These are phyloP conservation scores for Trichosanthes cucumerina DNA, from an alignment of 306 rosid species.

Conservation along the genomic window DNA sequence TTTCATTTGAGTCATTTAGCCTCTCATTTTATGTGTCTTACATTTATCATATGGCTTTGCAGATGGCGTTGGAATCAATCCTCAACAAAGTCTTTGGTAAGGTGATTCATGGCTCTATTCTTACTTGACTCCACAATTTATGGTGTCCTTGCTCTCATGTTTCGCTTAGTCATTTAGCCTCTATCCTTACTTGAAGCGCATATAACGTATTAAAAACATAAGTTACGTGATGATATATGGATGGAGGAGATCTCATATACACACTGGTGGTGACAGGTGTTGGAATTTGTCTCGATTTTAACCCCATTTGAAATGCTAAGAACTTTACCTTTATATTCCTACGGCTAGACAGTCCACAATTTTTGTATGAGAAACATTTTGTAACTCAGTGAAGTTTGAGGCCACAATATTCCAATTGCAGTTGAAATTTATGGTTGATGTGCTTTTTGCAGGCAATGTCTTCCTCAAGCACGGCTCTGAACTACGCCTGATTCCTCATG, in stretches of 20 bases:
- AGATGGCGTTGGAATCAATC: conserved; percentile 97
- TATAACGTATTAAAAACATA: too few species aligned
- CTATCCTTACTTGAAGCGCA: too few species aligned
- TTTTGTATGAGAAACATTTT: background rate
- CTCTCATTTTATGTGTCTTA: background rate
- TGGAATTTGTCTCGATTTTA: background rate
- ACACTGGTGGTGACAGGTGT: background rate
- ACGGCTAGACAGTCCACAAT: background rate
- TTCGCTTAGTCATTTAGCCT: too few species aligned
- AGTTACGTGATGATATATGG: background rate
- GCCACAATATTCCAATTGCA: background rate
- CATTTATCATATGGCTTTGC: conserved; percentile 16
- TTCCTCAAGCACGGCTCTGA: conserved; percentile 61
- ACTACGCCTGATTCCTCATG: conserved; percentile 53
- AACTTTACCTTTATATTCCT: background rate
- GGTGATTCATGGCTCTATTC: conserved; percentile 3
- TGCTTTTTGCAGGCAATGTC: conserved; percentile 38
- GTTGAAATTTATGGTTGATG: background rate
- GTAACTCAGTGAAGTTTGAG: background rate
- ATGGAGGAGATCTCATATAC: background rate
- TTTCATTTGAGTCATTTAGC: background rate
- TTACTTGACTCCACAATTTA: background rate
- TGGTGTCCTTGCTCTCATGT: background rate
- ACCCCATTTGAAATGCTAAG: background rate
- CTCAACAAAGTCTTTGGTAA: conserved; percentile 98